Base-by-base conservation (phyloP, 2,329 filamentous ascomycete genomes). In the Lachnellula cervina region DNA sequence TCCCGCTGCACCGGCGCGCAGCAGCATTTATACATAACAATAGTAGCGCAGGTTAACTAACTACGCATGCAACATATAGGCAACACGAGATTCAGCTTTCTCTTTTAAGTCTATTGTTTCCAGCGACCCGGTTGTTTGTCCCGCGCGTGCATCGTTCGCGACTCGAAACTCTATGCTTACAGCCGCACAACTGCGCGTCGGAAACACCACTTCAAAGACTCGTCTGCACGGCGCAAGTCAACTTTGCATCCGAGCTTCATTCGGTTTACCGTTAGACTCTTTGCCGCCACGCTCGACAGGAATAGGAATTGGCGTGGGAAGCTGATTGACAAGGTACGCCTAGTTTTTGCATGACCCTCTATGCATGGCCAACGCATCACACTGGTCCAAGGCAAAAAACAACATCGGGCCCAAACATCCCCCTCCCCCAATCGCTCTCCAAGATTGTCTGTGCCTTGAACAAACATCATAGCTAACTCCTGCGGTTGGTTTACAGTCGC, bases 351-450 rank as follows among this genome's bases (percentile, higher is more conserved):
- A 66, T 62, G 58, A 60, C 57, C 42, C 58, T 49, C 46, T 55
- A 67, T 69, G 67, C 67, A 68, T 62, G 64, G 65, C 61, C 66
- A 69, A 61, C 68, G 64, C 68, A 69, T 69, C 64, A 62, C 61
- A 66, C 58, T 68, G 65, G 66, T 65, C 62, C 50, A 64, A 60
- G 59, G 62, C 56, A 51, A 69, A 63, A 66, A 51, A 55, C 58
- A 61, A 62, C 62, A 58, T 59, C 60, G 55, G 55, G 28, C 61
- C 61, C 61, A 60, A 63, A 59, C 51, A 58, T 60, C 48, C 59
- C 58, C 46, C 60, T 58, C 62, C 62, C 63, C 65, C 28, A 65
- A 67, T 66, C 60, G 64, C 57, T 57, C 59, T 52, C 44, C 37
- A 58, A 57, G 59, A 56, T 61, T 51, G 55, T 52, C 59, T 48